A percentile compares a stretch with the other conserved stretches of the same genome.
These are phyloP conservation scores for Tricharina praecox DNA, from an alignment of 495 filamentous ascomycete genomes.

Conservation along the genomic window DNA sequence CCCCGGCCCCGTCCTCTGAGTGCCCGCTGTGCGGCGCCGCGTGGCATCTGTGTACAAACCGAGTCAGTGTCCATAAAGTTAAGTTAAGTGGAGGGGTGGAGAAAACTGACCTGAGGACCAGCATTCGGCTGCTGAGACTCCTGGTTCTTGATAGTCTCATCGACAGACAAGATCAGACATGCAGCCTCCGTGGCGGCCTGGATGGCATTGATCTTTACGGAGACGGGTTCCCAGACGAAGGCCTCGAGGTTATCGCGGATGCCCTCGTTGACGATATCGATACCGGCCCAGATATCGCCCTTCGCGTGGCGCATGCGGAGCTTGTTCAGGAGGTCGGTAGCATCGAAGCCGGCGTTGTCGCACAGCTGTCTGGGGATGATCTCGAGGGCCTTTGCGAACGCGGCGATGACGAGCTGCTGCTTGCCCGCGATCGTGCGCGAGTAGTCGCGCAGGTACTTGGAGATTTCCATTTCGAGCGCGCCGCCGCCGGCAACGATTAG, in stretches of 20 bases:
- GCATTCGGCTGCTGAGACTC: constrained; percentile 68
- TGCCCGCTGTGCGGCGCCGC: constrained; percentile 82
- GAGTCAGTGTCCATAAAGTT: constrained; percentile 5
- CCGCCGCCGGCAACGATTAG: constrained; percentile 91
- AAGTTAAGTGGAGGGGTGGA: background rate
- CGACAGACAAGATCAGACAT: constrained; percentile 87
- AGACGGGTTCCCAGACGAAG: constrained; percentile 91
- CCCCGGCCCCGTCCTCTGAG: constrained; percentile 70
- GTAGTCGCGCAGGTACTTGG: constrained; percentile 73
- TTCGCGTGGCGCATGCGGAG: constrained; percentile 87
- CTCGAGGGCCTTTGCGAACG: constrained; percentile 92
- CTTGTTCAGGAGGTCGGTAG: constrained; percentile 89
- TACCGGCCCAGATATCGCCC: constrained; percentile 81
- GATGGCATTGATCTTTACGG: constrained; percentile 95
- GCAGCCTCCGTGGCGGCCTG: constrained; percentile 88
- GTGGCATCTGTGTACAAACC: constrained; percentile 44
- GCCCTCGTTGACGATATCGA: constrained; percentile 85
- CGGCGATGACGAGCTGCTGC: constrained; percentile 93
- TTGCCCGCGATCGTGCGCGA: constrained; percentile 85
- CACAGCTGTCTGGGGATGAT: constrained; percentile 92
- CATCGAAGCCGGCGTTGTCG: constrained; percentile 96
- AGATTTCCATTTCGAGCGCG: constrained; percentile 92
- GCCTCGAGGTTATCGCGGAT: constrained; percentile 79
- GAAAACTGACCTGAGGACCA: constrained; percentile 30
- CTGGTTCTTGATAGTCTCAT: constrained; percentile 96